These are phyloP conservation scores for Talaromyces amestolkiae DNA, from an alignment of 2,329 filamentous ascomycete species.

Conservation along the genomic window DNA sequence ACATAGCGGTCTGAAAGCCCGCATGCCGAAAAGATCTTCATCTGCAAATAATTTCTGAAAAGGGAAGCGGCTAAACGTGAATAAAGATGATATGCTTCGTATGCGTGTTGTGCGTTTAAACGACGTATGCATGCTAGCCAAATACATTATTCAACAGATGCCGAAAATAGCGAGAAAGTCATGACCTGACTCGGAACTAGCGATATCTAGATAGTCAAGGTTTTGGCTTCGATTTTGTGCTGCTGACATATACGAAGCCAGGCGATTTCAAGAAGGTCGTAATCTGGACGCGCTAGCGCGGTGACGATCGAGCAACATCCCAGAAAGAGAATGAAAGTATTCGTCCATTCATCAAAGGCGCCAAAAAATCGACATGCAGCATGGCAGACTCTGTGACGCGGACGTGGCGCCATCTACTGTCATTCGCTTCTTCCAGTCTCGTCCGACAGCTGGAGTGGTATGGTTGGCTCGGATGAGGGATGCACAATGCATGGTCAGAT, in stretches of 20 bases:
- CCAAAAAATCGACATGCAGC: not conserved
- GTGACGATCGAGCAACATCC: conserved; percentile 4
- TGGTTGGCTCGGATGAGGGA: conserved; percentile 3
- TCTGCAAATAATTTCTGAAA: not conserved
- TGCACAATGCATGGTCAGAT: conserved; percentile 12
- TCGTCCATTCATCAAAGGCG: not conserved
- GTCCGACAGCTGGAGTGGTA: not conserved
- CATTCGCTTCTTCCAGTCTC: conserved; percentile 8
- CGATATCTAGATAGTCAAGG: not conserved
- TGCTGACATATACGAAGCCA: not conserved
- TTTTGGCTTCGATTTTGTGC: not conserved
- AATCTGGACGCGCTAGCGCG: not conserved
- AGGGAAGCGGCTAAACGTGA: not conserved
- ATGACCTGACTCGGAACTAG: not conserved
- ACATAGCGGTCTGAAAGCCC: conserved; percentile 1
- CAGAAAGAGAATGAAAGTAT: not conserved
- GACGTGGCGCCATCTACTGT: conserved; percentile 8
- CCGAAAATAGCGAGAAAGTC: not conserved
- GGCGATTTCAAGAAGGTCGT: not conserved
- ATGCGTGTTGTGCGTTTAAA: conserved; percentile 9
- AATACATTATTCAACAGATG: not conserved
- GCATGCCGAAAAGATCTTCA: not conserved
- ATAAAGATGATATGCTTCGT: conserved; percentile 10
- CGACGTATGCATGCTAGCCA: not conserved
- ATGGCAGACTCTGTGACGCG: not conserved